Evolutionary conservation across 441 rosid genomes (phyloP).

Genomic region (Kokia cookei): DNA sequence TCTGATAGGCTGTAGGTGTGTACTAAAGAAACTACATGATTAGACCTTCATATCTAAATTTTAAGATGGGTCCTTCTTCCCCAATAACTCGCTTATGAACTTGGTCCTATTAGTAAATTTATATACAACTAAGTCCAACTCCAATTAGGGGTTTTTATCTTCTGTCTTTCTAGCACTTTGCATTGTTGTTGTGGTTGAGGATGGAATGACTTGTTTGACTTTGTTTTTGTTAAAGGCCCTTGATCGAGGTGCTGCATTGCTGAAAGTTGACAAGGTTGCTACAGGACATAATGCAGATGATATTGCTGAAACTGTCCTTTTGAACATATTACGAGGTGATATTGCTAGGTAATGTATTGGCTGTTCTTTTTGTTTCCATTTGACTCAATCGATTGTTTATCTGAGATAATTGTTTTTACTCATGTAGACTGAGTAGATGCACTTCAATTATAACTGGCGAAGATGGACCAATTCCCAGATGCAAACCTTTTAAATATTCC

Average conservation of each 20-base stretch:
- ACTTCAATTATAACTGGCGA: slow-evolving; percentile 81
- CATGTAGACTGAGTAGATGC: slow-evolving; percentile 68
- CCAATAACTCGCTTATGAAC: neutral
- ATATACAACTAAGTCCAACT: neutral
- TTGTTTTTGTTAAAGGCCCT: slow-evolving; percentile 55
- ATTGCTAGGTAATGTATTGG: slow-evolving; percentile 58
- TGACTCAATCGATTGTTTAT: neutral
- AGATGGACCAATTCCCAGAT: slow-evolving; percentile 92
- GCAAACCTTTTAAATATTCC: slow-evolving; percentile 92
- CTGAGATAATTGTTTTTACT: neutral
- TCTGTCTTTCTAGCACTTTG: neutral
- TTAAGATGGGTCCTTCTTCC: neutral
- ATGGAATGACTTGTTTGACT: slow-evolving; percentile 1
- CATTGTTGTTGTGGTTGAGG: neutral
- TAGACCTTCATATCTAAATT: neutral
- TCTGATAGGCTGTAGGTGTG: neutral
- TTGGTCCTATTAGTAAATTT: neutral
- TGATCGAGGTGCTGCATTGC: slow-evolving; percentile 80
- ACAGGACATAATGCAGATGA: slow-evolving; percentile 85
- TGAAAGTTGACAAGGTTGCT: slow-evolving; percentile 73
- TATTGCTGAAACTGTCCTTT: slow-evolving; percentile 82
- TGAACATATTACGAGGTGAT: slow-evolving; percentile 77
- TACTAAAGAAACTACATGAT: neutral
- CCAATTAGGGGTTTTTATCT: neutral
- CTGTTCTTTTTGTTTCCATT: neutral